A percentile compares a stretch with the other conserved stretches of the same genome.
phyloP scores from a whole-genome alignment of 805 yeast genomes.

The Zygotorulaspora chibaensis region DNA sequence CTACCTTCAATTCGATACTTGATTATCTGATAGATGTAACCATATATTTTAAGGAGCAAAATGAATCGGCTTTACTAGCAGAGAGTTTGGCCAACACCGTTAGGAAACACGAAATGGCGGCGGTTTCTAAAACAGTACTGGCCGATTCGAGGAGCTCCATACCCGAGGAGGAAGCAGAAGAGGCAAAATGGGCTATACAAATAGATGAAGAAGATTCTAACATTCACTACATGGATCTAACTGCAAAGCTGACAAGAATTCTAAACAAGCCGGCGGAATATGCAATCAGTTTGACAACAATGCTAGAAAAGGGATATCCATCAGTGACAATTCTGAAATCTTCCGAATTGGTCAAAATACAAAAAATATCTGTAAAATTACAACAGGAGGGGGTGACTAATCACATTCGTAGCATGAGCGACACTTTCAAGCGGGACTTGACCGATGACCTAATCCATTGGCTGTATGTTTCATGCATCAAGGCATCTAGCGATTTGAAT shows the following conservation, averaged over 20 bases:
- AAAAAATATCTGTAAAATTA: slow-evolving; percentile 17
- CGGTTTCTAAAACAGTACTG: background rate
- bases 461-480: slow-evolving; percentile 17
- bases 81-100: slow-evolving; percentile 2
- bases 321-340: slow-evolving; percentile 24
- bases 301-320: slow-evolving; percentile 17
- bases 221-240: slow-evolving; percentile 26
- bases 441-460: slow-evolving; percentile 26
- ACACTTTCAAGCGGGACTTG: slow-evolving; percentile 24
- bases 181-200: slow-evolving; percentile 25
- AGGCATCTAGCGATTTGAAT: slow-evolving; percentile 7
- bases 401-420: slow-evolving; percentile 21
- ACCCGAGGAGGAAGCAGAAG: slow-evolving; percentile 5
- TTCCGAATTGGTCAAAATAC: slow-evolving; percentile 16
- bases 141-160: slow-evolving; percentile 9
- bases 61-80: slow-evolving; percentile 4
- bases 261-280: slow-evolving; percentile 27
- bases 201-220: slow-evolving; percentile 27
- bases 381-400: slow-evolving; percentile 20
- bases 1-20: slow-evolving; percentile 19
- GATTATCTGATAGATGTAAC: slow-evolving; percentile 28
- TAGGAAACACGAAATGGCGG: background rate
- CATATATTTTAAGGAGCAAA: slow-evolving; percentile 12
- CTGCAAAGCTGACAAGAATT: slow-evolving; percentile 20
- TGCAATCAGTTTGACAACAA: slow-evolving; percentile 21